Evolutionary conservation across 192 early-diverging fungal species (phyloP), one percentile per base, ranked within the genome.

Genomic region (Coemansia sp.): DNA sequence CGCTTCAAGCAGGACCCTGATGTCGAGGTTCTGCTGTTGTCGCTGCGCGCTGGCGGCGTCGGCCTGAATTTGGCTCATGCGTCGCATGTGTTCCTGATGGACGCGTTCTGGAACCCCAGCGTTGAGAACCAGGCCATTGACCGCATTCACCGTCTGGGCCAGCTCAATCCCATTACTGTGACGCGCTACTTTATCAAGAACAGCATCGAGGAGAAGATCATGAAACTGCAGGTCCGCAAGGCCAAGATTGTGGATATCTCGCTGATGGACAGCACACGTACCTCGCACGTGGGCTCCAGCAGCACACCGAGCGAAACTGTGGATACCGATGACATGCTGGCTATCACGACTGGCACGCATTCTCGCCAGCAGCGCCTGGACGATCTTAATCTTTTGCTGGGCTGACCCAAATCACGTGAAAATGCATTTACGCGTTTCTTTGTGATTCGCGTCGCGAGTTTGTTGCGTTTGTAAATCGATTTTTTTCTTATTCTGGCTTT

Each of bases 131-230:
- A 93, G 74, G 92, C 92, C 0, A 88, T 93, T 20, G 92, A 93
- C 69, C 85, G 92, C 41, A 87, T 93, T 3, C 89, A 93, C 66
- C 84, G 92, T 8, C 85, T 93, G 24, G 92, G 92, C 23, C 92
- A 93, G 69, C 75, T 57, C 10, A 52, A 68, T 19, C 83, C 85
- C 4, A 88, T 93, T 10, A 60, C 84, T 13, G 89, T 92, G 2
- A 86, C 82, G 19, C 82, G 90, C 35, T 86, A 90, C 50, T 82
- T 92, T 63, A 78, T 92, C 20, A 61, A 83, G 20, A 74, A 84
- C 51, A 87, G 89, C 59, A 88, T 97, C 2, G 95, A 97, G 65
- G 92, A 95, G 74, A 88, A 87, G 71, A 94, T 97, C 59, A 63
- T 94, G 65, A 61, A 66, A 52, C 84, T 97, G 18, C 94, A 96